Percentiles rank a stretch among this genome's conserved stretches.
Conservation (phyloP, 495 filamentous ascomycete species). For the Talaromyces wortmannii region DNA sequence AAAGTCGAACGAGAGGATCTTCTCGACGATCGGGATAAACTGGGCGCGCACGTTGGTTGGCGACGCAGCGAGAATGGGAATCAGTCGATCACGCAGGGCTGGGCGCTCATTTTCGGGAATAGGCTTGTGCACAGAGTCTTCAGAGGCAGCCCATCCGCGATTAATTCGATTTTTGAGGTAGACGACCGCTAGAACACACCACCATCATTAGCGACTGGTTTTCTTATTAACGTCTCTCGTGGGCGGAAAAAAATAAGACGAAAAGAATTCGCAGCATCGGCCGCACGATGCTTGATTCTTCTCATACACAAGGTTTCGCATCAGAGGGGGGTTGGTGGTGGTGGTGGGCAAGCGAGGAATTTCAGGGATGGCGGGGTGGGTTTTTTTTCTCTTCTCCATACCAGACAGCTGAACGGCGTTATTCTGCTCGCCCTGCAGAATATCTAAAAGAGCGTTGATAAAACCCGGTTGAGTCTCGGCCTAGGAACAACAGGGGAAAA, state of each 20-base stretch:
- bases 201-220: background rate
- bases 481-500: constrained; percentile 36
- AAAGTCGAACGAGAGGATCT: constrained; percentile 92
- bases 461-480: constrained; percentile 89
- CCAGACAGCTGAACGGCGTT: constrained; percentile 77
- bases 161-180: constrained; percentile 96
- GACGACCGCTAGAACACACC: constrained; percentile 65
- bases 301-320: background rate
- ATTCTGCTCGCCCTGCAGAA: constrained; percentile 82
- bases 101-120: constrained; percentile 87
- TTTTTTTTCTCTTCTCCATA: constrained; percentile 36
- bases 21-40: constrained; percentile 87
- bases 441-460: constrained; percentile 82
- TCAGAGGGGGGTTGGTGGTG: background rate
- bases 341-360: background rate
- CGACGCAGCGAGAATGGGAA: constrained; percentile 80
- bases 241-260: no score
- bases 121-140: constrained; percentile 52
- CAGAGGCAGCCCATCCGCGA: constrained; percentile 76
- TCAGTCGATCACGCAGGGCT: constrained; percentile 76
- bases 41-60: constrained; percentile 77
- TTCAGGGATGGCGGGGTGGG: constrained; percentile 5
- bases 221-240: no score
- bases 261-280: constrained; percentile 1
- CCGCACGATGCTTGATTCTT: background rate